A percentile compares a stretch with the other conserved stretches of the same genome.
Conservation (phyloP, 352 stramenopile genomes). For the Pythium pectinolyticum region DNA sequence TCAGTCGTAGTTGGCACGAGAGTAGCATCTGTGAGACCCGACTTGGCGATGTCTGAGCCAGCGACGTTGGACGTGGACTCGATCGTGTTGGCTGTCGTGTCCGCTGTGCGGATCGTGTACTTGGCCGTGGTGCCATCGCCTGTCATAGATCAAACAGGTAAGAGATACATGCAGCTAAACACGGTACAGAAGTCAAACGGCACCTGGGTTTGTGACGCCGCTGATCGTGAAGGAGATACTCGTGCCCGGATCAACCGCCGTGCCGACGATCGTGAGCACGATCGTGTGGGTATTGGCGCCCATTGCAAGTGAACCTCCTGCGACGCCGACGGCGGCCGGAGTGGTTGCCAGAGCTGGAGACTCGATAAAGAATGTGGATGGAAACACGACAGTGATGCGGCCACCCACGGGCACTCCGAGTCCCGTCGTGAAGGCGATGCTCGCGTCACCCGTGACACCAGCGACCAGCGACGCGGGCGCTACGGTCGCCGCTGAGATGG, state of each 20-base stretch:
- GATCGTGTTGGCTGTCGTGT: constrained; percentile 28
- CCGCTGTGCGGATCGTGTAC: constrained; percentile 45
- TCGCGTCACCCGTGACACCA: constrained; percentile 34
- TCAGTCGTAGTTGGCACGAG: constrained; percentile 31
- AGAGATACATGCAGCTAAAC: too few relatives aligned
- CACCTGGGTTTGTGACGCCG: constrained; percentile 65
- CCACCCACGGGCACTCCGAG: constrained; percentile 40
- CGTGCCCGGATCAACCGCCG: constrained; percentile 21
- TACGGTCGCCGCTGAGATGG: constrained; percentile 38
- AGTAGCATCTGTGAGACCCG: constrained; percentile 26
- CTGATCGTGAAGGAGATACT: constrained; percentile 46
- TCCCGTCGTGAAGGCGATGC: constrained; percentile 41
- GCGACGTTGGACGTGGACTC: constrained; percentile 38
- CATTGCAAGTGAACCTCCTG: constrained; percentile 26
- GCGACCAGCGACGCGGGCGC: constrained; percentile 28
- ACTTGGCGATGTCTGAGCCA: constrained; percentile 33
- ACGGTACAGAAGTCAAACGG: too few relatives aligned
- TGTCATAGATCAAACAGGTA: too few relatives aligned
- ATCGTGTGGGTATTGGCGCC: constrained; percentile 30
- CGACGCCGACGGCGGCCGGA: constrained; percentile 36
- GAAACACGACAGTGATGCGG: constrained; percentile 51
- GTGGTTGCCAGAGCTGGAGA: constrained; percentile 24
- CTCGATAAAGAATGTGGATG: constrained; percentile 46
- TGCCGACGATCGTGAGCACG: constrained; percentile 38
- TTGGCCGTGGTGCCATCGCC: constrained; percentile 39